Evolutionary conservation across 176 grass and related monocot species (phyloP), one percentile per base, ranked within the genome.

Genomic region (Oryza glaberrima): DNA sequence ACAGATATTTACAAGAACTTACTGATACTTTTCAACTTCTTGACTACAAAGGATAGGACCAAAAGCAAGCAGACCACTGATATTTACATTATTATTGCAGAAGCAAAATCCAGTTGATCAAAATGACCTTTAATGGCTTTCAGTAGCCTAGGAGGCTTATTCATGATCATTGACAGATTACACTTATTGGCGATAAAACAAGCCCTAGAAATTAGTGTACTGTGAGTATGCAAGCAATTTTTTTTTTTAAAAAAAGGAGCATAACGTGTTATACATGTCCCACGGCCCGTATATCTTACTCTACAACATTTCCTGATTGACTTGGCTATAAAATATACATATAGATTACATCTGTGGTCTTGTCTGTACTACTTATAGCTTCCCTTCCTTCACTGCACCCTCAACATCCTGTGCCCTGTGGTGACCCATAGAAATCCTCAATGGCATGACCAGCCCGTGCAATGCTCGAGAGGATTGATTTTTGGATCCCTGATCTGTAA

Each of bases 321-420:
- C 34, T 38, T 43, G 30, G 75, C 69, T 80, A 70, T 63, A 23
- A 63, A 63, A 23, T 61, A 61, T 77, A 79, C 60, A 51, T 86
- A 79, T 19, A 70, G 51, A 75, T 88, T 89, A 95, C 93, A 98
- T 95, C 81, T 98, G 96, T 82, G 93, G 91, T 85, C 96, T 92
- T 76, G 96, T 98, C 79, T 98, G 96, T 19, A 98, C 96, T n/a
- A 98, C 89, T 61, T 87, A 98, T 65, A 98, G 92, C 72, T 89
- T 90, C 25, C 91, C 93, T 76, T 92, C 93, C 90, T 94, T 98
- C 61, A 98, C 93, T 60, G 81, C 93, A 60, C 96, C 96, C 84
- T 98, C 96, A 36, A 98, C 83, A 20, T 98, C 96, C 54, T 95
- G 96, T 0, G 93, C 95, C 96, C 54, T 95, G 96, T 0, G 93